Conservation (phyloP, 1,284 basidiomycete species). For the Cystobasidium slooffiae region DNA sequence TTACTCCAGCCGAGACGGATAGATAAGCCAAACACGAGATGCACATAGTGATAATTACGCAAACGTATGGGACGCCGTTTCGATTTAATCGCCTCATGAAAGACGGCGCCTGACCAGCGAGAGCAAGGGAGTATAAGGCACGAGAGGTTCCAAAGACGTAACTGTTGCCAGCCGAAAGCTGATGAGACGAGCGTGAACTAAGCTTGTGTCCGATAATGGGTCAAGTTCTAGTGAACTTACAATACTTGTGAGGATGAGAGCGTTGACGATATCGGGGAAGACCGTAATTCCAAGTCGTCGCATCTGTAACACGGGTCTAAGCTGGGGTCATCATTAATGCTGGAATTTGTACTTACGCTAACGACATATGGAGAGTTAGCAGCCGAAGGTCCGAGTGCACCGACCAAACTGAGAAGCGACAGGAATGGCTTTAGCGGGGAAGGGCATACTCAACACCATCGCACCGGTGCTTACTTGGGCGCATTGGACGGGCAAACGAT, state of each 20-base stretch:
- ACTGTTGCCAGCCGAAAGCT: constrained; percentile 49
- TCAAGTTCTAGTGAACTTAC: neutral
- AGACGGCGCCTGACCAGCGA: constrained; percentile 50
- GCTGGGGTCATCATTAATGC: neutral
- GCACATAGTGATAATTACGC: constrained; percentile 42
- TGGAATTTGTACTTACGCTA: constrained; percentile 28
- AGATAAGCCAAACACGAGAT: constrained; percentile 48
- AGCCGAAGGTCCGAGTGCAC: constrained; percentile 43
- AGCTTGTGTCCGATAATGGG: neutral
- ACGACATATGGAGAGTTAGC: constrained; percentile 47
- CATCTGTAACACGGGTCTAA: constrained; percentile 44
- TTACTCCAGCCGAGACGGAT: constrained; percentile 45
- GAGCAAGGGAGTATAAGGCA: constrained; percentile 48
- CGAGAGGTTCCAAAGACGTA: constrained; percentile 48
- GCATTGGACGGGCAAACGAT: constrained; percentile 50
- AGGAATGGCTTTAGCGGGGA: no score
- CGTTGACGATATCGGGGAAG: constrained; percentile 49
- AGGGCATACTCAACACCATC: no score
- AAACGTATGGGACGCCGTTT: constrained; percentile 50
- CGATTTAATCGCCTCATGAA: constrained; percentile 50
- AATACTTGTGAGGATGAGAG: constrained; percentile 45
- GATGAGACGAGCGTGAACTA: neutral
- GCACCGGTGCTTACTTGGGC: constrained; percentile 41
- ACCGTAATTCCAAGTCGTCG: constrained; percentile 40
- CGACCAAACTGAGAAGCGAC: constrained; percentile 17